These are phyloP conservation scores for Fusarium haematococcum DNA, from an alignment of 2,329 filamentous ascomycete species.

Conservation along the genomic window DNA sequence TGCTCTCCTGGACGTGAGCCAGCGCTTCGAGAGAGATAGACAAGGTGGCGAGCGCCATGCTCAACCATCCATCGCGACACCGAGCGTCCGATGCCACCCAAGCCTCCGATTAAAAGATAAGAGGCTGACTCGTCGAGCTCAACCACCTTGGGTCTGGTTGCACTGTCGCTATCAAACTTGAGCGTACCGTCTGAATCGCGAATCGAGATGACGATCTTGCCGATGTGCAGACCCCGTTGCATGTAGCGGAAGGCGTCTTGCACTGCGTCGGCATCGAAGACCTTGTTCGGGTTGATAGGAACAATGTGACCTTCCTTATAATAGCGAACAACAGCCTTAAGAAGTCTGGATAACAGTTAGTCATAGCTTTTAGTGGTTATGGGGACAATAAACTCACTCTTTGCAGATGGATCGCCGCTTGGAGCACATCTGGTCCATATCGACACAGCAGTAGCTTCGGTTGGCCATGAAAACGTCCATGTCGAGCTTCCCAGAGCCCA, in stretches of 20 bases:
- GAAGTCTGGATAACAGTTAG: not conserved
- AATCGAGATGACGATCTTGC: constrained; percentile 52
- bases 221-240: constrained; percentile 57
- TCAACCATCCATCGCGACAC: constrained; percentile 23
- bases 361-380: constrained; percentile 8
- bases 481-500: constrained; percentile 53
- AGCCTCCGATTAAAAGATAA: constrained; percentile 42
- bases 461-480: constrained; percentile 58
- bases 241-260: constrained; percentile 57
- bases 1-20: constrained; percentile 10
- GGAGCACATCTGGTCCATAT: constrained; percentile 44
- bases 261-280: constrained; percentile 44
- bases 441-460: constrained; percentile 50
- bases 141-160: not conserved
- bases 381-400: constrained; percentile 30
- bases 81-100: constrained; percentile 29
- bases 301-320: constrained; percentile 26
- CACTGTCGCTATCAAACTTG: not conserved
- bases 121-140: constrained; percentile 35
- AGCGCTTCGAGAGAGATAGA: constrained; percentile 24
- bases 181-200: not conserved
- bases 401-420: constrained; percentile 14
- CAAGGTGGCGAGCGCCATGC: constrained; percentile 15
- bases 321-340: constrained; percentile 4
- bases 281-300: constrained; percentile 41